Conservation (phyloP, 192 early-diverging fungal genomes). For the Coemansia sp. region DNA sequence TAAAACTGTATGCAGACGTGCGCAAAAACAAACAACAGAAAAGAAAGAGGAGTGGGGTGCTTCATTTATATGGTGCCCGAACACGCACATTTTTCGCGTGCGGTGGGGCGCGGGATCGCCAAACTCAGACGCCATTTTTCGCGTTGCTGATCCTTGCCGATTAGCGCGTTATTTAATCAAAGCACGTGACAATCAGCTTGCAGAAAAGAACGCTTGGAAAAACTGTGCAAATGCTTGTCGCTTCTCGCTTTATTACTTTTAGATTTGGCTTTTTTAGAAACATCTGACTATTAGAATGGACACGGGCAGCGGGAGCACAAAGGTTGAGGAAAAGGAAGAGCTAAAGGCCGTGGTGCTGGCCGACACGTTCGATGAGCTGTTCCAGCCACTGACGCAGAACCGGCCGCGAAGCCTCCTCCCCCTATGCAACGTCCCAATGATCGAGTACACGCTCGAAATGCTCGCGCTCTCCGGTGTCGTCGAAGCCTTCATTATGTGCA, state of each 20-base stretch:
- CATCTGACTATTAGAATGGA: not conserved
- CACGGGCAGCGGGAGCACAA: not conserved
- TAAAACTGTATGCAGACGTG: constrained; percentile 1
- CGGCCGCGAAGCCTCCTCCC: constrained; percentile 89
- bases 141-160: not conserved
- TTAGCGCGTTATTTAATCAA: not conserved
- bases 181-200: not conserved
- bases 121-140: constrained; percentile 2
- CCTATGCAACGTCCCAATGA: constrained; percentile 91
- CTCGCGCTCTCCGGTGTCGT: constrained; percentile 83
- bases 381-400: constrained; percentile 82
- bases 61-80: not conserved
- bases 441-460: constrained; percentile 95
- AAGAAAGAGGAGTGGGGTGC: not conserved
- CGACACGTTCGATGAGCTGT: constrained; percentile 84
- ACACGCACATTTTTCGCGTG: constrained; percentile 24
- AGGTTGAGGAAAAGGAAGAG: constrained; percentile 57
- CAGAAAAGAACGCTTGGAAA: not conserved
- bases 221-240: not conserved
- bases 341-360: constrained; percentile 90
- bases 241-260: not conserved
- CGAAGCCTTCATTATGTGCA: constrained; percentile 84
- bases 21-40: constrained; percentile 11
- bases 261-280: not conserved
- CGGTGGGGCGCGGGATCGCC: not conserved